Evolutionary conservation across 1,139 yeast genomes (phyloP).

Genomic region (Ogataea hybrid): DNA sequence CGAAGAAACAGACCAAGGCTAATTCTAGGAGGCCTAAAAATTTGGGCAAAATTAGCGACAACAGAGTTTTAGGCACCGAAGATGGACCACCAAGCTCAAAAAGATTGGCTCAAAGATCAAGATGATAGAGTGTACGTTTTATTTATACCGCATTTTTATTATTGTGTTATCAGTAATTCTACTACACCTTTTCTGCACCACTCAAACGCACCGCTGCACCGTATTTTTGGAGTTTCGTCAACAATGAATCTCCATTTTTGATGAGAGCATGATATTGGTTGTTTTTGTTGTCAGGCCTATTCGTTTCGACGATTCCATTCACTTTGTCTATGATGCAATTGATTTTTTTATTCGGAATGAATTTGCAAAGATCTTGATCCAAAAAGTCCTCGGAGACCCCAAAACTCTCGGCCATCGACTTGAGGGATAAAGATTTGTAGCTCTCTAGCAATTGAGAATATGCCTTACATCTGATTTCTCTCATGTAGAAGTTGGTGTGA

Average conservation of each 20-base stretch:
- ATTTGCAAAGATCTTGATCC: slow-evolving; percentile 76
- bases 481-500: slow-evolving; percentile 79
- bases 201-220: slow-evolving; percentile 96
- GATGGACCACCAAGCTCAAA: slow-evolving; percentile 3
- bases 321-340: slow-evolving; percentile 96
- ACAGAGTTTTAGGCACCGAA: slow-evolving; percentile 12
- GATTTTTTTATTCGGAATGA: slow-evolving; percentile 89
- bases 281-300: slow-evolving; percentile 94
- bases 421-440: slow-evolving; percentile 83
- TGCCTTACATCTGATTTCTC: slow-evolving; percentile 95
- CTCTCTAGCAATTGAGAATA: slow-evolving; percentile 93
- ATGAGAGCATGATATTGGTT: slow-evolving; percentile 87
- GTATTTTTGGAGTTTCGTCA: slow-evolving; percentile 93
- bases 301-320: slow-evolving; percentile 93
- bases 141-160: no score
- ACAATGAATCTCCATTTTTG: slow-evolving; percentile 87
- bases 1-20: background rate
- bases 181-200: slow-evolving; percentile 72
- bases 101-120: background rate
- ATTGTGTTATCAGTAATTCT: no score
- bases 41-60: slow-evolving; percentile 14
- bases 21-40: slow-evolving; percentile 15
- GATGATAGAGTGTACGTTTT: background rate
- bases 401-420: slow-evolving; percentile 93
- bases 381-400: slow-evolving; percentile 84